Conservation (phyloP, 139 green algal genomes). For the Spirogloea muscicola region DNA sequence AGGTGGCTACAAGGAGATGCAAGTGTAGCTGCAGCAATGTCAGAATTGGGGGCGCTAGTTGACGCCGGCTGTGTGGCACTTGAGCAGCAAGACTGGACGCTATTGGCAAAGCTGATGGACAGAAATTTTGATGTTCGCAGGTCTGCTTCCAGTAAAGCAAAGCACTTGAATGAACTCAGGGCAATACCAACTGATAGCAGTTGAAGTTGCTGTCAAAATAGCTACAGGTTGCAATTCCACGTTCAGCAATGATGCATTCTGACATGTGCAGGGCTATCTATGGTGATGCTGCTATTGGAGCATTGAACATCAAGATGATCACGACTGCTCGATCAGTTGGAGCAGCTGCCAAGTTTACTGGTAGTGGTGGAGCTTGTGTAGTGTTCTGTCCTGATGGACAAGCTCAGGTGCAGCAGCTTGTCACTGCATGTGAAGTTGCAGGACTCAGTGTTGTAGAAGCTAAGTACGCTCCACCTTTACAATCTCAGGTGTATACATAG, state of each 20-base stretch:
- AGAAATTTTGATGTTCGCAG: constrained; percentile 69
- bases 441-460: constrained; percentile 25
- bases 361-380: constrained; percentile 75
- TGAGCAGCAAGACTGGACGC: constrained; percentile 30
- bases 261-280: constrained; percentile 59
- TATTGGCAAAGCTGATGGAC: constrained; percentile 65
- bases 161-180: too few species aligned
- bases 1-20: constrained; percentile 68
- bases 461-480: too few species aligned
- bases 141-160: too few species aligned
- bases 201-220: too few species aligned
- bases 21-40: constrained; percentile 58
- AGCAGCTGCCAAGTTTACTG: constrained; percentile 79
- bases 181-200: too few species aligned
- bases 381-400: constrained; percentile 51
- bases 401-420: constrained; percentile 3
- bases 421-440: constrained; percentile 13
- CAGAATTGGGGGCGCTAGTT: constrained; percentile 57
- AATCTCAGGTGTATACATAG: too few species aligned
- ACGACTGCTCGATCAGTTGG: constrained; percentile 59
- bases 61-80: constrained; percentile 56
- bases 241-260: too few species aligned
- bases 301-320: constrained; percentile 73
- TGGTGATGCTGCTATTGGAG: constrained; percentile 66
- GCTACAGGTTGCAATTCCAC: too few species aligned